Conservation (phyloP, 1,139 yeast species). For the Arxiozyma heterogenica region DNA sequence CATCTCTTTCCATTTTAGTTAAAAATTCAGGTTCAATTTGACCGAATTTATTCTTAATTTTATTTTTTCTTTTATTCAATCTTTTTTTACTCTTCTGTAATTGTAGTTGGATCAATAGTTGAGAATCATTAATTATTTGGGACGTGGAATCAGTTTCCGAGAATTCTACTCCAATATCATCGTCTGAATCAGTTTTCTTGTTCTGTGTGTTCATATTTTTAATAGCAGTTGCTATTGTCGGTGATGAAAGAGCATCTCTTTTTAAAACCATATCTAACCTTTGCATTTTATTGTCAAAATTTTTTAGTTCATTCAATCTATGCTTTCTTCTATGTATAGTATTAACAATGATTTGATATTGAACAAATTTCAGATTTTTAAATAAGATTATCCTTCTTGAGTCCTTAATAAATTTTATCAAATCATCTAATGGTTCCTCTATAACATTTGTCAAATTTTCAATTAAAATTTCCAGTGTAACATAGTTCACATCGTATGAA, state of each 20-base stretch:
- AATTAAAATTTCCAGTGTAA: constrained; percentile 62
- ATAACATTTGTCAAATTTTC: constrained; percentile 59
- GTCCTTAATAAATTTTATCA: constrained; percentile 69
- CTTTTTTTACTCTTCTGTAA: constrained; percentile 10
- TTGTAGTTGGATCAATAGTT: constrained; percentile 10
- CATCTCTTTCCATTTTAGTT: constrained; percentile 29
- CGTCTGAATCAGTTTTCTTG: background rate
- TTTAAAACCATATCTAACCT: constrained; percentile 28
- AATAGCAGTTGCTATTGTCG: constrained; percentile 7
- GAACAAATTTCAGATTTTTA: constrained; percentile 61
- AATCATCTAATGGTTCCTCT: constrained; percentile 77
- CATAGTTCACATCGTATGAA: constrained; percentile 69
- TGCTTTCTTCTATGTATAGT: constrained; percentile 30
- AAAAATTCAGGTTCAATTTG: constrained; percentile 26
- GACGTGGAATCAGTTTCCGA: background rate
- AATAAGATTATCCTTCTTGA: constrained; percentile 60
- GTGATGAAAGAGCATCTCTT: constrained; percentile 12
- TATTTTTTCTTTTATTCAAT: constrained; percentile 7
- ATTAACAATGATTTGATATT: constrained; percentile 43
- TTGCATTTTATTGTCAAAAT: constrained; percentile 29
- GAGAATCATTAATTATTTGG: constrained; percentile 1
- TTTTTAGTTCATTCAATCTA: constrained; percentile 23
- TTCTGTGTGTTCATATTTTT: constrained; percentile 2
- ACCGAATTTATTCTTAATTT: constrained; percentile 10
- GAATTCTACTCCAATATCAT: background rate